Base-by-base conservation (phyloP, 352 stramenopile species). In the Globisporangium sylvaticum region DNA sequence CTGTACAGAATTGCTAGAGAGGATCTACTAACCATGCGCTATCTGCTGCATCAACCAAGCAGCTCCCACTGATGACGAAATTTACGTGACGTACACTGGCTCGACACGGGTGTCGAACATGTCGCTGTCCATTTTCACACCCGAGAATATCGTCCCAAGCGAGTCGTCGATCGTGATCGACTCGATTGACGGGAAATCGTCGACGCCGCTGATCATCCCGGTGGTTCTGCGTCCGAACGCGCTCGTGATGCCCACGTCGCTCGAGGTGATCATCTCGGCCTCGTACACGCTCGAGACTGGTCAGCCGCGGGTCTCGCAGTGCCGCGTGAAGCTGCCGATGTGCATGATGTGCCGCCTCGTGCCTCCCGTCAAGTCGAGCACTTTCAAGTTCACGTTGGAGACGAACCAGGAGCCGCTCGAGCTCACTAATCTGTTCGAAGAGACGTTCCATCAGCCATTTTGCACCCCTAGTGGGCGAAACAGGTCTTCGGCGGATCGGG, bases 311-410 rank as follows among this genome's bases (percentile, higher is more conserved):
- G 79, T 91, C 15, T 89, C 79, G 0, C 77, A 92, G 52, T 84
- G 78, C 50, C 70, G 69, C 12, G 74, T 96, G 1, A 73, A 76
- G 57, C 71, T 97, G 32, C 90, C 92, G 3, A 81, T 97, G 75
- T 89, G 75, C 32, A 72, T 97, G 58, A 71, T 72, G 5, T 91
- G 77, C n/a, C 74, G 78, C 0, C 73, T 96, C 25, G 83, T 94
- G 10, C 81, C 87, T 32, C 81, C 87, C 0, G 78, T 93, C 42
- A 97, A 96, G 69, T 80, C 79, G 0, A 90, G 83, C 62, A 90
- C 77, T 8, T 93, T 91, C 72, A 96, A 96, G 61, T 93, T 97
- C 65, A 97, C 87, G 3, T 72, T 97, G 3, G 87, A 95, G 68
- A 96, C 89, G 4, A 95, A 96, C 62, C 74, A 90, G 44, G 80